Conservation (phyloP, 1,139 yeast species). For the Sugiyamaella sp. region DNA sequence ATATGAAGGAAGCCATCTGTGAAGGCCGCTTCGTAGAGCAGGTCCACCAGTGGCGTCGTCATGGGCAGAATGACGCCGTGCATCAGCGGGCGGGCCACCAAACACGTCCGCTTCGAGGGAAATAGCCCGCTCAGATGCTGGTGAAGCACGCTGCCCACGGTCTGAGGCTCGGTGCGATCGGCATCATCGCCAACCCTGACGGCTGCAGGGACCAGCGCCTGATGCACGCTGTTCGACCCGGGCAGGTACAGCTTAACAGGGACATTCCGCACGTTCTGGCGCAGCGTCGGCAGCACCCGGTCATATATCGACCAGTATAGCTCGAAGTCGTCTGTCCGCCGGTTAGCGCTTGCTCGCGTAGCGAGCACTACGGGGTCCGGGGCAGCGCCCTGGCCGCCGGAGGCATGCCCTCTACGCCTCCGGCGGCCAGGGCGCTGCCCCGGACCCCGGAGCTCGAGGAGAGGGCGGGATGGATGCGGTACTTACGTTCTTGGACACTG, state of each 20-base stretch:
- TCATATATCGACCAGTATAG: conserved; percentile 45
- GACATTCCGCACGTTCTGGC: conserved; percentile 44
- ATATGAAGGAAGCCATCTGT: conserved; percentile 81
- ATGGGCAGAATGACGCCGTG: conserved; percentile 67
- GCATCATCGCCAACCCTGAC: conserved; percentile 5
- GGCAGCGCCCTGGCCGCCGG: too few relatives aligned
- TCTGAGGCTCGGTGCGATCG: conserved; percentile 32
- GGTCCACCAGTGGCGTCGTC: conserved; percentile 51
- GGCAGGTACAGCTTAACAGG: conserved; percentile 66
- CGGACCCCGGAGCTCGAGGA: not conserved
- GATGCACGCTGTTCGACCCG: conserved; percentile 52
- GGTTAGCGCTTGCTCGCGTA: too few relatives aligned
- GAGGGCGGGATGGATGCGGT: too few relatives aligned
- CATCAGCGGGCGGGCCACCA: conserved; percentile 51
- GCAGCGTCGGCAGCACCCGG: conserved; percentile 41
- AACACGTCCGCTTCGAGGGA: conserved; percentile 41
- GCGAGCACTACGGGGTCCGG: too few relatives aligned
- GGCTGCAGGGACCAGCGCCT: conserved; percentile 46
- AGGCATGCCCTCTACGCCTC: too few relatives aligned
- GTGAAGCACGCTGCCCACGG: conserved; percentile 50
- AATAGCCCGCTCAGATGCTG: conserved; percentile 51
- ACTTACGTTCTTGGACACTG: conserved; percentile 46
- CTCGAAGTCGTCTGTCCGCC: conserved; percentile 39
- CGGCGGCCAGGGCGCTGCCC: not conserved
- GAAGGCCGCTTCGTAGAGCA: conserved; percentile 59